Evolutionary conservation across 345 rosid genomes (phyloP), one percentile per base, ranked within the genome.

Genomic region (Orychophragmus violaceus): DNA sequence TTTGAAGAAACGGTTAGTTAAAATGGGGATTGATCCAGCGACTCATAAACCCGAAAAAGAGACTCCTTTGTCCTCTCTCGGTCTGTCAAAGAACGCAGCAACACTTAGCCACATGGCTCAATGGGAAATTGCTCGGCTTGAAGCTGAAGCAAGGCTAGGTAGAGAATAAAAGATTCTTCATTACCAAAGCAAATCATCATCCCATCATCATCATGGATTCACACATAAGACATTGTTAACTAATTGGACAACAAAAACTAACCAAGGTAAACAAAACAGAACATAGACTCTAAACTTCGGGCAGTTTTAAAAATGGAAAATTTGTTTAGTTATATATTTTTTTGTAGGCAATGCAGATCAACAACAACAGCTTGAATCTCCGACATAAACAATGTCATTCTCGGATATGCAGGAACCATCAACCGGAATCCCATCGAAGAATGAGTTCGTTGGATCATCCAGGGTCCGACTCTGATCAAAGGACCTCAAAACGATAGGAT

Each of bases 101-200:
- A n/a, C n/a, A n/a, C 85, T 87, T 16, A 87, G 90, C 70, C 97
- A 90, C 78, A 84, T 84, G 82, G 97, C 95, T 72, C 97, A 90
- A 48, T 90, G 97, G 97, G 97, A 90, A 56, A 87, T 88, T 58
- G 97, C 97, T 35, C 59, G 97, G 12, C 86, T 90, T 2, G 95
- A 90, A 80, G 97, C 97, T 16, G 94, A 89, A 60, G 96, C 91
- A 14, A 71, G 98, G 16, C 66, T 91, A 25, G 94, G 82, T 27
- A 64, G 90, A 69, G 98, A 91, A 68, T 91, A 95, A 9, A 89
- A 84, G 76, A 77, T 91, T 10, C 82, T 76, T 60, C 77, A 87
- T 42, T 62, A 53, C 56, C 75, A 60, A 53, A 61, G 21, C 50
- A 64, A 46, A 57, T 2, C 52, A 53, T 54, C 28, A 17, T 39